Base-by-base conservation (phyloP, 768 basidiomycete genomes). In the Lactarius vividus region DNA sequence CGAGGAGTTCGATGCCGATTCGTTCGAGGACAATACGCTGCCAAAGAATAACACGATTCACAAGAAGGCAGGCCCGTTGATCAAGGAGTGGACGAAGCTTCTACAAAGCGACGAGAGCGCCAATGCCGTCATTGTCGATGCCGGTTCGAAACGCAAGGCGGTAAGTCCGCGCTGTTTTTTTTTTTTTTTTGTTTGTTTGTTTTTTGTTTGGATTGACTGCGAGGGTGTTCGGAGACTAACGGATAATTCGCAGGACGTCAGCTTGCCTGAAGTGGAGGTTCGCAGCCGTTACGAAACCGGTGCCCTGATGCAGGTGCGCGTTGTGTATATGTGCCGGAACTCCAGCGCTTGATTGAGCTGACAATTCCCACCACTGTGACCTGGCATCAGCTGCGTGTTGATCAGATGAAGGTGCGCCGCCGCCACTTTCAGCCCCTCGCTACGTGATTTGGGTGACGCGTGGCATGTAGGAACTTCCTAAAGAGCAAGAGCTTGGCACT, bases 21-120 rank as follows among this genome's bases (percentile, higher is more conserved):
- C 84, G 0, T 92, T 93, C 66, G 88, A 91, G 68, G 96, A 99
- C 76, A 77, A 88, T 70, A 94, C 96, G 0, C 74, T 83, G 65
- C 96, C 96, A 4, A 88, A 90, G 71, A 78, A 85, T 56, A 85
- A 87, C 64, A 81, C 83, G 74, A 94, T 98, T 62, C 89, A 93
- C 72, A 86, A 90, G 66, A 71, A 68, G 53, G 87, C 87, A 1
- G 92, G 91, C 13, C 76, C 77, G 35, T 76, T 88, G 63, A 82
- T 96, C 74, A 80, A 81, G 66, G 81, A 83, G 65, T 96, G 91
- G 91, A 92, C 91, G 71, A 73, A 77, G 15, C 81, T 80, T 15
- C 74, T 96, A 49, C 72, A 75, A 16, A 79, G 83, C 16, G 92
- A 94, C 68, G 82, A 85, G 62, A 82, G 87, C n/a, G 84, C 88